phyloP scores from a whole-genome alignment of 257 asterid genomes.

The Solanum sitiens region DNA sequence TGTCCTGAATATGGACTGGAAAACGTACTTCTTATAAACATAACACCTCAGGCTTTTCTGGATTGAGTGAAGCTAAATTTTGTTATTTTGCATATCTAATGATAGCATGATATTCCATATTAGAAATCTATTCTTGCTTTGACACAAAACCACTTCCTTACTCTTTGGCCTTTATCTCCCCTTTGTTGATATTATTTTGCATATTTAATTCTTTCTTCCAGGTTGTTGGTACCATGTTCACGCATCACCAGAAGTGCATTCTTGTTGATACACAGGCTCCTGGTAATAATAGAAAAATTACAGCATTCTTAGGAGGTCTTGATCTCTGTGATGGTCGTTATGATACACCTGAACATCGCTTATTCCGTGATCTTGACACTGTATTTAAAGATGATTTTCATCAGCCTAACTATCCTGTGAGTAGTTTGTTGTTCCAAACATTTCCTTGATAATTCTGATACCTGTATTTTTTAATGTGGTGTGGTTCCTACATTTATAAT shows the following conservation, averaged over 20 bases:
- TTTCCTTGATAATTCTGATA: not conserved
- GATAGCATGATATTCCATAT: not conserved
- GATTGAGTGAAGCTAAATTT: not conserved
- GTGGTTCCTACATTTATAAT: not conserved
- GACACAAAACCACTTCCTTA: not conserved
- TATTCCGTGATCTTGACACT: slow-evolving; percentile 60
- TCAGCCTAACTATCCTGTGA: slow-evolving; percentile 76
- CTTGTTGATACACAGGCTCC: slow-evolving; percentile 77
- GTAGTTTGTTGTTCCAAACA: slow-evolving; percentile 9
- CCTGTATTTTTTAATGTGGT: not conserved
- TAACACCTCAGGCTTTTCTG: not conserved
- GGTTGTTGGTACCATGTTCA: slow-evolving; percentile 76
- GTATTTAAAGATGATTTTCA: slow-evolving; percentile 65
- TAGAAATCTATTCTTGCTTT: not conserved
- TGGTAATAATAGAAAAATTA: slow-evolving; percentile 76
- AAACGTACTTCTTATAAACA: not conserved
- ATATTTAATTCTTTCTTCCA: slow-evolving; percentile 16
- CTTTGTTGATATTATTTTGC: not conserved
- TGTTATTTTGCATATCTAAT: not conserved
- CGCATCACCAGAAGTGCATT: slow-evolving; percentile 98
- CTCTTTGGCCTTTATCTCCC: not conserved
- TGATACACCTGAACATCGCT: slow-evolving; percentile 84
- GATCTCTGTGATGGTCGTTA: slow-evolving; percentile 98
- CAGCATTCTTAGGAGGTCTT: slow-evolving; percentile 85
- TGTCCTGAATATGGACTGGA: not conserved